These are phyloP conservation scores for Thermothelomyces thermophilus DNA, from an alignment of 2,329 filamentous ascomycete species.

Conservation along the genomic window DNA sequence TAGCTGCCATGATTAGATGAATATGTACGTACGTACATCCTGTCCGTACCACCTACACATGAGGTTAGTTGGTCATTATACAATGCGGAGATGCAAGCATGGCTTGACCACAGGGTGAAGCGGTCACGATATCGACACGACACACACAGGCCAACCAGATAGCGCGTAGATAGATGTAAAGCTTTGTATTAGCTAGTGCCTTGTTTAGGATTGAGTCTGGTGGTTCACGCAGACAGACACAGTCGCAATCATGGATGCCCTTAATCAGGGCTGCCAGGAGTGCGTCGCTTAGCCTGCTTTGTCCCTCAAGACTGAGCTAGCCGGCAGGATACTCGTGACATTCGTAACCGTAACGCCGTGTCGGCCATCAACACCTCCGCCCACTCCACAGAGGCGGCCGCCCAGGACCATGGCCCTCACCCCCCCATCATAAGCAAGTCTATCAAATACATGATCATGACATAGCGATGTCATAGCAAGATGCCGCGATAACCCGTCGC, in stretches of 20 bases:
- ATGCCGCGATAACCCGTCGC: conserved; percentile 24
- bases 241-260: conserved; percentile 11
- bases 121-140: neutral
- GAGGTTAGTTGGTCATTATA: no score
- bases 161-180: conserved; percentile 9
- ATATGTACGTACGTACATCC: no score
- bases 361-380: conserved; percentile 20
- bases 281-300: conserved; percentile 14
- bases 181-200: conserved; percentile 26
- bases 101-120: no score
- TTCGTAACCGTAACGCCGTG: conserved; percentile 25
- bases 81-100: no score
- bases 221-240: conserved; percentile 14
- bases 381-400: conserved; percentile 22
- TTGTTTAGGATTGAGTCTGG: conserved; percentile 18
- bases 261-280: conserved; percentile 15
- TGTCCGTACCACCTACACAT: no score
- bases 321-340: conserved; percentile 16
- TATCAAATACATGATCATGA: conserved; percentile 30
- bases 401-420: conserved; percentile 16
- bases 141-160: neutral
- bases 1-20: no score
- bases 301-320: conserved; percentile 6
- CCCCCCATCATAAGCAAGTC: conserved; percentile 23
- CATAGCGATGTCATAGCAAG: conserved; percentile 24